Evolutionary conservation across 768 basidiomycete species (phyloP), one percentile per base, ranked within the genome.

Genomic region (Pisolithus marmoratus): DNA sequence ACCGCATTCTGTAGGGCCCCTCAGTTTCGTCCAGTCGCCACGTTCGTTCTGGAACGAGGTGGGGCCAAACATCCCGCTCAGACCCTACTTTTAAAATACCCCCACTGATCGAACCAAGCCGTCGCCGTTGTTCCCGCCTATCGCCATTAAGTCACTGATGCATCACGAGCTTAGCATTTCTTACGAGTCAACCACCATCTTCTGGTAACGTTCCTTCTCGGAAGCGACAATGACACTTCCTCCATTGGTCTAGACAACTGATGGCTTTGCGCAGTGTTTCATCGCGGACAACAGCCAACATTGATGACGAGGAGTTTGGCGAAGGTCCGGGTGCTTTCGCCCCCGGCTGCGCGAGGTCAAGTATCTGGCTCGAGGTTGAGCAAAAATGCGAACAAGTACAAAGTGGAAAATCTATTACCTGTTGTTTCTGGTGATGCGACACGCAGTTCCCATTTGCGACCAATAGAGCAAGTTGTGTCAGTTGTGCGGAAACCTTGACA

Each of bases 11-110:
- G 59, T 89, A 79, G 1, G 92, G 93, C 1, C 93, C 94, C 61
- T 96, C 94, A 2, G 92, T 94, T 60, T 94, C 93, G 55, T 95
- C 94, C 42, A 95, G 68, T 29, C 85, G 73, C 94, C 94, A 95
- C 11, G 77, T 58, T 7, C 70, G 70, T 22, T 71, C 70, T 2
- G 61, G 70, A 38, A 72, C 73, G 15, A 75, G 66, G 41, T 79
- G 75, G 2, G 84, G 82, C 93, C 94, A 95, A 12, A 95, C 62
- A 0, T 92, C 92, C 20, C 89, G 78, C 63, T 95, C 94, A 0
- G 83, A 82, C 2, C 81, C 81, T 22, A 88, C 69, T 8, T 81
- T 60, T 38, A 79, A 67, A 0, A 80, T 73, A 77, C 86, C 87
- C 46, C 85, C 82, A 27, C 76, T 72, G 41, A 87, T 63, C 9